Conservation (phyloP, 2,329 filamentous ascomycete genomes). For the Alternaria triticina region DNA sequence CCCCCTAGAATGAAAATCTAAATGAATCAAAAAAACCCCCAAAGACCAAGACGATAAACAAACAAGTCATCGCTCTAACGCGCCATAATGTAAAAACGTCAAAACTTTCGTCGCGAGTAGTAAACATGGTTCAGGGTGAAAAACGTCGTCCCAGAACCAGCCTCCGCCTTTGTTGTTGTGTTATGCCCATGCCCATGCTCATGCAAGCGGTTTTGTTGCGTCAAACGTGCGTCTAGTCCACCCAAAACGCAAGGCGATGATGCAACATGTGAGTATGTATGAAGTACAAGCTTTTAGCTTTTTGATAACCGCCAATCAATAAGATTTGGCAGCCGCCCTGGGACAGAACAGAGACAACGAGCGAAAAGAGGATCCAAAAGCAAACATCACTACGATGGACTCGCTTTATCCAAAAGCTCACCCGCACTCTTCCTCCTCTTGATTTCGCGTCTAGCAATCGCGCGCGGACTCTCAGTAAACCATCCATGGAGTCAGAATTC, state of each 20-base stretch:
- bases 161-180: neutral
- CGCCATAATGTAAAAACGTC: neutral
- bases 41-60: neutral
- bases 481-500: constrained; percentile 48
- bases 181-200: neutral
- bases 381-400: neutral
- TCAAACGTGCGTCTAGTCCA: neutral
- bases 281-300: neutral
- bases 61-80: constrained; percentile 1
- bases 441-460: constrained; percentile 28
- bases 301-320: neutral
- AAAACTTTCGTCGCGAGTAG: neutral
- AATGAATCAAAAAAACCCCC: neutral
- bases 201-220: neutral
- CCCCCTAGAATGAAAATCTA: neutral
- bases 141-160: neutral
- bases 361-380: neutral
- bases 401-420: constrained; percentile 28
- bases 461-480: constrained; percentile 29
- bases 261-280: neutral
- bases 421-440: constrained; percentile 40
- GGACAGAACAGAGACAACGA: neutral
- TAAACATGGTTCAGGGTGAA: neutral
- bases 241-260: neutral
- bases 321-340: no score